A percentile compares a stretch with the other conserved stretches of the same genome.
Evolutionary conservation across 352 stramenopile genomes (phyloP).

Genomic region (Thalassiosira mediterranea): DNA sequence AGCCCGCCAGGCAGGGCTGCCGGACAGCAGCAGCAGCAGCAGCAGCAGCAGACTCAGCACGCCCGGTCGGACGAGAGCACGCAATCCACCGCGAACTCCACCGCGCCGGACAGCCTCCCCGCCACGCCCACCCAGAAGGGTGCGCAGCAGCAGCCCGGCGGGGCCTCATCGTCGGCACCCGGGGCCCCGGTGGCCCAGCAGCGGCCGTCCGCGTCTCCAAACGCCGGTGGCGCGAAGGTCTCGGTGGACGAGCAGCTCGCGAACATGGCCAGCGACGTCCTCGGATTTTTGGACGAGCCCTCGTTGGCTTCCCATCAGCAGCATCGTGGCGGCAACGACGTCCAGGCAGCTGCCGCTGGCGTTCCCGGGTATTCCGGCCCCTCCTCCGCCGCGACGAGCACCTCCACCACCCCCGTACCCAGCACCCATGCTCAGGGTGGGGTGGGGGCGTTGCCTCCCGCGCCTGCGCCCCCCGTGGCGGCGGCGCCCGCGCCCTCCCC

Average conservation of each 20-base stretch:
- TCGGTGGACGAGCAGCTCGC: conserved; percentile 52
- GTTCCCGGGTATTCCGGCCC: neutral
- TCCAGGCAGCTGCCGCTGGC: no score
- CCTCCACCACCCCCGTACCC: conserved; percentile 15
- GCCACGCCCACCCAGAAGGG: conserved; percentile 30
- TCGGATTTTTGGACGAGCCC: conserved; percentile 59
- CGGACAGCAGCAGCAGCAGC: no score
- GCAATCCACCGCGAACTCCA: conserved; percentile 49
- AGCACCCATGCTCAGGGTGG: neutral
- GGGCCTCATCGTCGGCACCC: no score
- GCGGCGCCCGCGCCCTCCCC: conserved; percentile 4
- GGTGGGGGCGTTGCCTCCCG: no score
- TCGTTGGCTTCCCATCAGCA: conserved; percentile 26
- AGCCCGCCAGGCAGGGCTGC: no score
- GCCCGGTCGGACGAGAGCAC: conserved; percentile 39
- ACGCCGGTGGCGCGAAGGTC: conserved; percentile 3
- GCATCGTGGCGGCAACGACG: neutral
- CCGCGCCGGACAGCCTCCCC: conserved; percentile 44
- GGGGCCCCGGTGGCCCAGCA: no score
- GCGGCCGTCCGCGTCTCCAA: no score
- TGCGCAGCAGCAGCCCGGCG: no score
- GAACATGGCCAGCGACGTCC: conserved; percentile 51
- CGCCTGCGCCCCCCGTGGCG: conserved; percentile 3
- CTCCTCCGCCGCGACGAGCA: conserved; percentile 1
- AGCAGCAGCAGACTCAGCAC: no score